Percentiles rank a stretch among this genome's conserved stretches.
phyloP scores from a whole-genome alignment of 106 monocot species.

The Acorus gramineus region DNA sequence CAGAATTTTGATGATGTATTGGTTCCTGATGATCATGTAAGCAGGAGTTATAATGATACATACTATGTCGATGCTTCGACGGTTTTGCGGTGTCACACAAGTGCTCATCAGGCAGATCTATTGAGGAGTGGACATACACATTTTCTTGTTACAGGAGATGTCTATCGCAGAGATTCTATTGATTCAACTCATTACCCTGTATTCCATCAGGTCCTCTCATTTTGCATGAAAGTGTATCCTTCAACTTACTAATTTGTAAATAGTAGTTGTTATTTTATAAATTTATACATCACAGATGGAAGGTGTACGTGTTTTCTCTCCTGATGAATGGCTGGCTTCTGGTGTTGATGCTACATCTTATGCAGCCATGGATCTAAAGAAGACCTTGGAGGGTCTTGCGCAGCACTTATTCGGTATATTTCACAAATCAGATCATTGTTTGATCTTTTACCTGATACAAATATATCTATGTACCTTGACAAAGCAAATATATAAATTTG shows the following conservation, averaged over 20 bases:
- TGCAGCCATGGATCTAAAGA: constrained; percentile 80
- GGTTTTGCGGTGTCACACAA: constrained; percentile 96
- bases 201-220: constrained; percentile 82
- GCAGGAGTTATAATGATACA: constrained; percentile 98
- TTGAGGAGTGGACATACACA: constrained; percentile 64
- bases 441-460: no score
- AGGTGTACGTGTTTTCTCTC: constrained; percentile 79
- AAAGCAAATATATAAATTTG: no score
- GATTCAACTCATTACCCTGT: constrained; percentile 97
- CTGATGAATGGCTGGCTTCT: constrained; percentile 65
- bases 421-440: background rate
- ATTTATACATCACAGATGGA: constrained; percentile 68
- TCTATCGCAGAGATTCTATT: constrained; percentile 91
- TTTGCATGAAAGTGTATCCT: background rate
- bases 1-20: constrained; percentile 99
- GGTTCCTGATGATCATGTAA: constrained; percentile 96
- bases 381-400: constrained; percentile 86
- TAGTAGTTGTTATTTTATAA: constrained; percentile 2
- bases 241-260: background rate
- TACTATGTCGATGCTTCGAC: constrained; percentile 80
- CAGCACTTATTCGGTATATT: constrained; percentile 79
- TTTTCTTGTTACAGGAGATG: constrained; percentile 98
- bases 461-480: no score
- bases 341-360: constrained; percentile 73
- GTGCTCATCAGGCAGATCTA: constrained; percentile 90